Base-by-base conservation (phyloP, 495 filamentous ascomycete species). In the Xylaria cubensis region DNA sequence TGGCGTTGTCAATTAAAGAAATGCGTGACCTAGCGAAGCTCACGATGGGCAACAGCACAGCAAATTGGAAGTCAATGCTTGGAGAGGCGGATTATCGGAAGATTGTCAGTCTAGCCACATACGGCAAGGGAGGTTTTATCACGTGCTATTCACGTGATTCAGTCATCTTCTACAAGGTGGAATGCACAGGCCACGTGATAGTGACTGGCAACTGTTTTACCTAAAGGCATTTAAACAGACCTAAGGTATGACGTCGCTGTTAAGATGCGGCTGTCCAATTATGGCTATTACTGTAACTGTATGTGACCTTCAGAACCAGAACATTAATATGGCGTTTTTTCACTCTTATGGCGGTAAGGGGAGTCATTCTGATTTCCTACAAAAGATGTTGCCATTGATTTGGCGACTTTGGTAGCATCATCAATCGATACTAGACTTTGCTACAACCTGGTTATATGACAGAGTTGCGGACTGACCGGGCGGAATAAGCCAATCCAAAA, bases 1-100 rank as follows among this genome's bases (percentile, higher is more conserved):
- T 79, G 80, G 82, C 78, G 82, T 77, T 80, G 81, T 82, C 86
- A 86, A 88, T 87, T 86, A 82, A 51, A 26, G 73, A 70, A 46
- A 71, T 80, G 69, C 55, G 73, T 75, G 69, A 79, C 76, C 76
- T 74, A 73, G 71, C 77, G 72, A 77, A 59, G 73, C 74, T 79
- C 74, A 76, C 75, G 74, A 77, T 75, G 55, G 70, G 72, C 75
- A 64, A 78, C 75, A 74, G 74, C 74, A 80, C 74, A 80, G 77
- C 80, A 83, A 82, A 80, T 83, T 83, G 74, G 76, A 78, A 78
- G 77, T 78, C 77, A 76, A 78, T 76, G 77, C 79, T 80, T 73
- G 76, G 44, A 79, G 78, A 80, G 80, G 77, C 81, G 79, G 80
- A 76, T 77, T 80, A 74, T 74, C 74, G 82, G 82, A 72, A 80